phyloP scores from a whole-genome alignment of 2,329 filamentous ascomycete genomes.

The Colletotrichum sidae region DNA sequence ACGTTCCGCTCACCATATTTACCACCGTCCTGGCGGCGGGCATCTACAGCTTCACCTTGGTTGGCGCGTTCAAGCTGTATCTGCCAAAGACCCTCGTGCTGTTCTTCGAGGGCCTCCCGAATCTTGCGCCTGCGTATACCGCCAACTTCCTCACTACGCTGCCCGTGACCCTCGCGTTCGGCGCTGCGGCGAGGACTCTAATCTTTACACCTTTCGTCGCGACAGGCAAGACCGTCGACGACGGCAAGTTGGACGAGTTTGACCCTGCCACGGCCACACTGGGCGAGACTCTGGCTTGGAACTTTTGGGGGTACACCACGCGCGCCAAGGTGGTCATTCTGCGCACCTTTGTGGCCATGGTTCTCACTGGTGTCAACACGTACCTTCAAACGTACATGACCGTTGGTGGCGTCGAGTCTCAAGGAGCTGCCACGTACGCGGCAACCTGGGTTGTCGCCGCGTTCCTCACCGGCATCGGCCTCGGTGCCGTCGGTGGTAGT shows the following conservation, averaged over 20 bases:
- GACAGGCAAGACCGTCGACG: constrained; percentile 60
- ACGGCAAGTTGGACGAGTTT: constrained; percentile 65
- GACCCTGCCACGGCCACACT: constrained; percentile 74
- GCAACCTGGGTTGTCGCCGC: constrained; percentile 79
- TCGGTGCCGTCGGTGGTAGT: constrained; percentile 63
- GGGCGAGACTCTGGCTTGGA: constrained; percentile 76
- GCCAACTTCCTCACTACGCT: constrained; percentile 71
- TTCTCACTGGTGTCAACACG: constrained; percentile 68
- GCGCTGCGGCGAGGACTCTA: constrained; percentile 78
- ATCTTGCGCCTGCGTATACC: constrained; percentile 74
- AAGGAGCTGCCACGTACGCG: constrained; percentile 80
- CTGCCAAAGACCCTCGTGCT: constrained; percentile 79
- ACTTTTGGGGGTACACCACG: constrained; percentile 76
- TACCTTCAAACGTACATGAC: constrained; percentile 75
- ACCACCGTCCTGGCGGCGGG: constrained; percentile 76
- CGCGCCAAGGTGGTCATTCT: constrained; percentile 73
- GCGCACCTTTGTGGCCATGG: constrained; percentile 70
- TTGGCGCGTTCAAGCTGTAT: constrained; percentile 75
- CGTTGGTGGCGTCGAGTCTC: constrained; percentile 75
- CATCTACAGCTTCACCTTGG: constrained; percentile 81
- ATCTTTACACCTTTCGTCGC: constrained; percentile 78
- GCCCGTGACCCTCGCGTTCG: constrained; percentile 69
- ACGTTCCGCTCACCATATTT: constrained; percentile 70
- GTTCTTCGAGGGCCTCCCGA: constrained; percentile 79
- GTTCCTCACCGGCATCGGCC: constrained; percentile 66